Percentiles rank a stretch among this genome's conserved stretches.
phyloP scores from a whole-genome alignment of 2,329 filamentous ascomycete species.

The Botrytis galanthina region DNA sequence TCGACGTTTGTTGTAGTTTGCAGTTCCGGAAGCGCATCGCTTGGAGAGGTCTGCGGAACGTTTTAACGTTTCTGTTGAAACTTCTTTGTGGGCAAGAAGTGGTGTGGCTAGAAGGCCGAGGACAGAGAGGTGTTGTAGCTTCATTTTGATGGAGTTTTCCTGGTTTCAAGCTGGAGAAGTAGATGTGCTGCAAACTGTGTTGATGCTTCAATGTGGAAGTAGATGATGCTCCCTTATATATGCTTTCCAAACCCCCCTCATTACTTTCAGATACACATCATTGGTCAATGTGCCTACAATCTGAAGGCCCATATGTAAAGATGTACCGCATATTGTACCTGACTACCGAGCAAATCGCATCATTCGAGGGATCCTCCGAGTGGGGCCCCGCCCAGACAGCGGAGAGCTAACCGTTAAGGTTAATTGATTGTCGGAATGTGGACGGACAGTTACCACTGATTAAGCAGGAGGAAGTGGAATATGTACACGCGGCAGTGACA shows the following conservation, averaged over 20 bases:
- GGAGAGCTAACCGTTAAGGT: not conserved
- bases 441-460: not conserved
- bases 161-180: not conserved
- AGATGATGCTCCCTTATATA: not conserved
- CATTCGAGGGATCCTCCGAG: no score
- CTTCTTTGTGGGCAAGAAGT: not conserved
- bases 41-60: not conserved
- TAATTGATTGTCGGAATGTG: not conserved
- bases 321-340: not conserved
- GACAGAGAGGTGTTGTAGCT: not conserved
- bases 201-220: not conserved
- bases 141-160: not conserved
- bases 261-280: not conserved
- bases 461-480: not conserved
- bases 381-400: no score
- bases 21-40: not conserved
- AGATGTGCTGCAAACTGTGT: not conserved
- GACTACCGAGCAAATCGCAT: not conserved
- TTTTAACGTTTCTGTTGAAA: not conserved
- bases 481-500: not conserved
- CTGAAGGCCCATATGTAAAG: not conserved
- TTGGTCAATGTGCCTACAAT: not conserved
- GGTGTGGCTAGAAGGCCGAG: not conserved
- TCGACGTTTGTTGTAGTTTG: not conserved
- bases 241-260: not conserved